These are phyloP conservation scores for Penicillium vulpinum DNA, from an alignment of 2,329 filamentous ascomycete species.

Conservation along the genomic window DNA sequence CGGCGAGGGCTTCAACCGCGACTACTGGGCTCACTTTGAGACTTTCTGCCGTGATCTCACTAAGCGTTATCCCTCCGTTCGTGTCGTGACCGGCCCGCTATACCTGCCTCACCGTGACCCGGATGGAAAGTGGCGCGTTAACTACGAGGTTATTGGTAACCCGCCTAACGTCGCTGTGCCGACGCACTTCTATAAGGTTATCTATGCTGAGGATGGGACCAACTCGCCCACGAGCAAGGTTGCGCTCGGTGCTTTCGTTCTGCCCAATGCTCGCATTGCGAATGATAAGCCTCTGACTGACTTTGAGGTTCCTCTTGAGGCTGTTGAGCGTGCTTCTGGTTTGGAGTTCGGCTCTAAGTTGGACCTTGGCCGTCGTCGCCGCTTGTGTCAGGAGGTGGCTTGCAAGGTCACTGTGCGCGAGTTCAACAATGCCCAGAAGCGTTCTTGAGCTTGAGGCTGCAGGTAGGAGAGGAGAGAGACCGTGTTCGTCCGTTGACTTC, in stretches of 20 bases:
- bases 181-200: slow-evolving; percentile 99
- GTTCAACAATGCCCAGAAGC: slow-evolving; percentile 62
- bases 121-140: slow-evolving; percentile 94
- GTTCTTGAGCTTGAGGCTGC: not conserved
- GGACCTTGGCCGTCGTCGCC: slow-evolving; percentile 69
- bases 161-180: slow-evolving; percentile 94
- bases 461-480: not conserved
- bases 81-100: slow-evolving; percentile 88
- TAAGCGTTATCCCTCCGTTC: slow-evolving; percentile 75
- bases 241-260: slow-evolving; percentile 87
- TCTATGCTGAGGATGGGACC: slow-evolving; percentile 84
- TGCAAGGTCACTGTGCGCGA: slow-evolving; percentile 84
- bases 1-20: slow-evolving; percentile 95
- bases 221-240: slow-evolving; percentile 65
- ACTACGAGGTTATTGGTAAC: slow-evolving; percentile 91
- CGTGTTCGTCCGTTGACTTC: not conserved
- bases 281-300: slow-evolving; percentile 85
- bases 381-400: slow-evolving; percentile 80
- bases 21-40: slow-evolving; percentile 99
- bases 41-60: slow-evolving; percentile 91
- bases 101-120: slow-evolving; percentile 85
- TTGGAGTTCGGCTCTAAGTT: slow-evolving; percentile 86
- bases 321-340: slow-evolving; percentile 86
- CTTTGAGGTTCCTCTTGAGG: slow-evolving; percentile 93
- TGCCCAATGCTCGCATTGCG: slow-evolving; percentile 85